Conservation (phyloP, 441 rosid genomes). For the Eutrema salsugineum region DNA sequence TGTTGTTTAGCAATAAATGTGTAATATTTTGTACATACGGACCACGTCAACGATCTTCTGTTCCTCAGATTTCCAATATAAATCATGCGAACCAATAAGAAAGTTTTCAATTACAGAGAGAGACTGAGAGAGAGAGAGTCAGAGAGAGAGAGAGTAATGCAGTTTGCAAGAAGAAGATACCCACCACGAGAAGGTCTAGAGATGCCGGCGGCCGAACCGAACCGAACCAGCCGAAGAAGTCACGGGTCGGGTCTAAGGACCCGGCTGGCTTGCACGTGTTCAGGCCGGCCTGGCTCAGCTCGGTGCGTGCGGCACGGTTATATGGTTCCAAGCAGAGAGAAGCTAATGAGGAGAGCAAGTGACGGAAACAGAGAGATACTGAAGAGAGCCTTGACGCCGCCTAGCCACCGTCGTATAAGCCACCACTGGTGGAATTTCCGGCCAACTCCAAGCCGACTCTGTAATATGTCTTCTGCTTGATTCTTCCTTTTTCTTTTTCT, state of each 20-base stretch:
- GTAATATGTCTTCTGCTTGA: slow-evolving; percentile 60
- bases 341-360: slow-evolving; percentile 30
- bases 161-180: neutral
- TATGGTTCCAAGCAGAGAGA: slow-evolving; percentile 39
- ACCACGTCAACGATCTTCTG: neutral
- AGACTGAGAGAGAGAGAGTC: neutral
- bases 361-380: slow-evolving; percentile 49
- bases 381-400: slow-evolving; percentile 53
- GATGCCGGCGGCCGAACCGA: neutral
- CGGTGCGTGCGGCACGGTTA: slow-evolving; percentile 55
- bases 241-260: slow-evolving; percentile 20
- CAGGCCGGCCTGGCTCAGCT: slow-evolving; percentile 44
- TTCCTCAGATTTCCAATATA: slow-evolving; percentile 1
- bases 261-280: slow-evolving; percentile 40
- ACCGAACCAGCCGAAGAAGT: slow-evolving; percentile 2
- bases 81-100: slow-evolving; percentile 6
- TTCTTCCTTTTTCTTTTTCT: neutral
- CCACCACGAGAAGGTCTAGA: neutral
- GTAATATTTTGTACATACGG: too few species aligned
- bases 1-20: too few species aligned
- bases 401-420: slow-evolving; percentile 42
- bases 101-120: slow-evolving; percentile 20
- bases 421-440: slow-evolving; percentile 70
- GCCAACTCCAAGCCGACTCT: slow-evolving; percentile 76
- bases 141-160: slow-evolving; percentile 1